Base-by-base conservation (phyloP, 352 stramenopile genomes). In the Peronospora tabacina region DNA sequence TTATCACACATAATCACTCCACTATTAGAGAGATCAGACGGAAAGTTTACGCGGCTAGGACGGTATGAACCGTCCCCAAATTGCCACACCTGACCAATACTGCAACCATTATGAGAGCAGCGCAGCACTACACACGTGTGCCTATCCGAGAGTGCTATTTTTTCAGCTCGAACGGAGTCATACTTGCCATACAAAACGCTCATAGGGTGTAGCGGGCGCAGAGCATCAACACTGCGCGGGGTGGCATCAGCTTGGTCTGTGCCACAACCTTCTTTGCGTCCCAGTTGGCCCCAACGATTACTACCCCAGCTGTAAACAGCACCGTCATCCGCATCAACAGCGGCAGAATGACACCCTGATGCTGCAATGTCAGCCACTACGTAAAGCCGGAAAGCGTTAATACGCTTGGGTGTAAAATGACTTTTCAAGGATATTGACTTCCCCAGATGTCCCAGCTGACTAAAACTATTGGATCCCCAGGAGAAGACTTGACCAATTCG, bases 391-490 rank as follows among this genome's bases (percentile, higher is more conserved):
- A 91, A 87, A 9, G 75, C 70, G 19, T 90, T 74, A 29, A 91
- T 52, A 19, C 81, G 75, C 59, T 91, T 91, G 0, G 78, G 81
- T 16, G 68, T 77, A 32, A 86, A 60, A 1, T 75, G 73, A 24
- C 67, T 81, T 28, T 85, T 60, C 8, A 67, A 69, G 5, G 68
- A 72, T n/a, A 56, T 72, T 7, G 56, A 63, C 52, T 91, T 89
- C 10, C 70, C 52, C 9, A 59, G 72, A 24, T 87, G 76, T 0
- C 78, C 81, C 20, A 90, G 63, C 44, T 92, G 82, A 5, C 79
- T 77, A 43, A 87, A 89, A 43, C 76, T 86, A 33, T 90, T 89
- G 20, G 77, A 85, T n/a, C 82, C 82, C 79, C 82, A 92, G 0
- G 82, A 87, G 35, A 81, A 90, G 15, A 92, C 61, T 49, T 89